Conservation (phyloP, 208 protist species). For the Crithidia brevicula region DNA sequence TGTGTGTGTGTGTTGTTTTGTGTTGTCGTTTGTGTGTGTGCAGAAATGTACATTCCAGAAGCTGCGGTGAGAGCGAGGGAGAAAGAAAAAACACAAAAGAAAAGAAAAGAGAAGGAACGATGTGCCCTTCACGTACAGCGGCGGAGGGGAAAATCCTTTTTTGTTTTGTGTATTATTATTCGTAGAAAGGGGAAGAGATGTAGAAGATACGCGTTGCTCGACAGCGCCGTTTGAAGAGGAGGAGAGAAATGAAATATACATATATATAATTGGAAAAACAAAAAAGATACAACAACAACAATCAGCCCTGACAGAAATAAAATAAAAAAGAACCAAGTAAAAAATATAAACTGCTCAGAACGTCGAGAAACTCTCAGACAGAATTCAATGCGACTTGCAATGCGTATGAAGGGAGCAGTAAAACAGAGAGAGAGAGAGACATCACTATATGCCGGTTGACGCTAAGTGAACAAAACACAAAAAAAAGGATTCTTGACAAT, state of each 20-base stretch:
- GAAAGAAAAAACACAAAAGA: background rate
- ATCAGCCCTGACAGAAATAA: too few species aligned
- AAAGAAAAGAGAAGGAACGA: constrained; percentile 10
- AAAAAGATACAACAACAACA: background rate
- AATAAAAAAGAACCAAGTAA: background rate
- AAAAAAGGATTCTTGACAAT: background rate
- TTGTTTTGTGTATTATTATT: too few species aligned
- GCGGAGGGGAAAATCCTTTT: constrained; percentile 13
- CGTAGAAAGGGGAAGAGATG: constrained; percentile 10
- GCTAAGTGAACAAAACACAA: background rate
- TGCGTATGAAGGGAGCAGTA: background rate
- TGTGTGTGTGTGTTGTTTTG: too few species aligned
- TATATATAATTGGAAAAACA: constrained; percentile 18
- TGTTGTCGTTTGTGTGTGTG: too few species aligned
- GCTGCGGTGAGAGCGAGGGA: too few species aligned
- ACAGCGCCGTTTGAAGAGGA: background rate
- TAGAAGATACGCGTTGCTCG: constrained; percentile 12
- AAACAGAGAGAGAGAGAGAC: background rate
- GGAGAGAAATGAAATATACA: constrained; percentile 10
- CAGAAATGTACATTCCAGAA: too few species aligned
- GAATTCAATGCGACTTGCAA: too few species aligned
- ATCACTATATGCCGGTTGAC: too few species aligned
- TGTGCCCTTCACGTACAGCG: background rate
- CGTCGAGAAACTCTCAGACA: too few species aligned
- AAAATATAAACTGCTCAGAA: too few species aligned